These are phyloP conservation scores for Oryza rufipogon DNA, from an alignment of 176 grass and related monocot genomes.

Conservation along the genomic window DNA sequence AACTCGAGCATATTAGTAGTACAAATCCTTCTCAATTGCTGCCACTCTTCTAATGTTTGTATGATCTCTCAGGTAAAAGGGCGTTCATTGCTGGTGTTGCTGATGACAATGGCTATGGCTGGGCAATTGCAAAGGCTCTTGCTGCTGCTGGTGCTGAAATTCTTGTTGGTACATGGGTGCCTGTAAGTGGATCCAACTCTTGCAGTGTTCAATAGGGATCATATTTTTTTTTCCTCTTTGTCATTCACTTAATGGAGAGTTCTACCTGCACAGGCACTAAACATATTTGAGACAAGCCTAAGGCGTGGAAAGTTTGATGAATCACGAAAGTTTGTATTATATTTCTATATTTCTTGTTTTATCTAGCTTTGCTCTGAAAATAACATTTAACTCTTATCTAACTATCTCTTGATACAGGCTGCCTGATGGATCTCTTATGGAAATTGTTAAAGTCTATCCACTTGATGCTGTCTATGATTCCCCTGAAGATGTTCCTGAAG, in stretches of 20 bases:
- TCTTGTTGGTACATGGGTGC: conserved; percentile 99
- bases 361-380: not conserved
- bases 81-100: conserved; percentile 98
- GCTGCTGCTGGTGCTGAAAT: conserved; percentile 96
- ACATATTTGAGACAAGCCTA: conserved; percentile 42
- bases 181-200: conserved; percentile 50
- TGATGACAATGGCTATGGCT: conserved; percentile 99
- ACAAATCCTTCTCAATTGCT: not conserved
- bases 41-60: conserved; percentile 26
- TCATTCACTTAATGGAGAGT: conserved; percentile 32
- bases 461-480: conserved; percentile 90
- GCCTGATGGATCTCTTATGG: conserved; percentile 93
- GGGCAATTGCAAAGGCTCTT: conserved; percentile 97
- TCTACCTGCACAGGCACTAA: conserved; percentile 50
- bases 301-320: conserved; percentile 42
- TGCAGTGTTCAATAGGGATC: conserved; percentile 4
- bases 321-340: conserved; percentile 37
- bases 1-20: not conserved
- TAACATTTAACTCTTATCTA: not conserved
- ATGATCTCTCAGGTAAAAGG: conserved; percentile 72
- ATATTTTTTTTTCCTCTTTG: not conserved
- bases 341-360: conserved; percentile 36
- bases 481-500: conserved; percentile 91
- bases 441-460: conserved; percentile 91
- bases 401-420: conserved; percentile 53